Conservation (phyloP, 805 yeast genomes). For the Candida jianshihensis region DNA sequence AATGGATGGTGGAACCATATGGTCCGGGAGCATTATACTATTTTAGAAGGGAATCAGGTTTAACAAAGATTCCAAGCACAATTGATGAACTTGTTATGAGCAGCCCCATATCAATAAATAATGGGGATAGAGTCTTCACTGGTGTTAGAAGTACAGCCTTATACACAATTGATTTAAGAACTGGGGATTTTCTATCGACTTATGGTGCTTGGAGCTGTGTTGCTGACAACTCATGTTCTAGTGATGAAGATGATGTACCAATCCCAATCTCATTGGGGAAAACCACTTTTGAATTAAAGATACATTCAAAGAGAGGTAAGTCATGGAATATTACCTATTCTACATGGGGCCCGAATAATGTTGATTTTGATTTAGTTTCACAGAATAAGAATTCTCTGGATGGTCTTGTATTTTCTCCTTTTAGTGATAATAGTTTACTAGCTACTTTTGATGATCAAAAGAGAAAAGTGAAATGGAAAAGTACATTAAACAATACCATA, state of each 20-base stretch:
- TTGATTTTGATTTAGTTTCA: constrained; percentile 47
- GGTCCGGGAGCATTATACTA: constrained; percentile 79
- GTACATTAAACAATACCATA: constrained; percentile 62
- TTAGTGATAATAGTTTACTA: constrained; percentile 70
- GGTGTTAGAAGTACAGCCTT: constrained; percentile 75
- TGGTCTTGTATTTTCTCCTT: constrained; percentile 73
- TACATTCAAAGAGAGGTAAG: constrained; percentile 64
- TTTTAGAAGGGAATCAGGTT: constrained; percentile 66
- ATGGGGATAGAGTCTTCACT: constrained; percentile 77
- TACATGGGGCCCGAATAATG: constrained; percentile 87
- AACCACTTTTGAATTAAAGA: constrained; percentile 64
- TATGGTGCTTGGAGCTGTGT: constrained; percentile 43
- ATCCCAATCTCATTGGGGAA: constrained; percentile 56
- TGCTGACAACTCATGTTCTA: background rate
- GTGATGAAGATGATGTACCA: background rate
- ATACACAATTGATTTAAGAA: constrained; percentile 61
- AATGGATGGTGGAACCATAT: constrained; percentile 89
- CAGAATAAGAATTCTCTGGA: constrained; percentile 58
- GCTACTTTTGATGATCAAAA: constrained; percentile 68
- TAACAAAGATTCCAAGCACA: constrained; percentile 75
- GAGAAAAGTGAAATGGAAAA: constrained; percentile 67
- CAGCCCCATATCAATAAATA: constrained; percentile 74
- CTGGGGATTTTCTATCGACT: constrained; percentile 66
- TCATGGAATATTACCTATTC: constrained; percentile 85
- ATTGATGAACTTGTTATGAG: constrained; percentile 71